phyloP scores from a whole-genome alignment of 345 rosid species.

The Brassica rapa region DNA sequence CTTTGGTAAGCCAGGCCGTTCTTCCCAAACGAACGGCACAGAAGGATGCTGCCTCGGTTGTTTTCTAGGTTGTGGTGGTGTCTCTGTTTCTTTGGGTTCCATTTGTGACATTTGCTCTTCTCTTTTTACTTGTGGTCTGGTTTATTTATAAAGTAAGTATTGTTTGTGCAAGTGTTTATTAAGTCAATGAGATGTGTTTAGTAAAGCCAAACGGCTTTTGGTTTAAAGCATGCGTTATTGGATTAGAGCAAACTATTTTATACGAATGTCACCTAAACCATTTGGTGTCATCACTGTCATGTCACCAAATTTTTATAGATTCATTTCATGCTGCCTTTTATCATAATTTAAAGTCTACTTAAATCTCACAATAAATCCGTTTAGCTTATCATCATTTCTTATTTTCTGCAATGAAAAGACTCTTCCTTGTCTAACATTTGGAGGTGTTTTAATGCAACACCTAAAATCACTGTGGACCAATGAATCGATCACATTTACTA shows the following conservation, averaged over 20 bases:
- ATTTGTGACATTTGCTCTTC: slow-evolving; percentile 14
- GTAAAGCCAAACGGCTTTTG: slow-evolving; percentile 27
- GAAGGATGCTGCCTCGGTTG: slow-evolving; percentile 63
- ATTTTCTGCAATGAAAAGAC: background rate
- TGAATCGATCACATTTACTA: background rate
- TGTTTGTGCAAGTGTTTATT: background rate
- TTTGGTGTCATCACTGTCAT: slow-evolving; percentile 26
- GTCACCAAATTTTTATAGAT: slow-evolving; percentile 16
- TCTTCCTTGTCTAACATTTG: background rate
- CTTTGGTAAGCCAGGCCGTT: slow-evolving; percentile 71
- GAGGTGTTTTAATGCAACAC: background rate
- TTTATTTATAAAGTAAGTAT: slow-evolving; percentile 21
- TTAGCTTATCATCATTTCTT: background rate
- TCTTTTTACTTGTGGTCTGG: background rate
- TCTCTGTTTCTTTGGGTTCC: slow-evolving; percentile 41
- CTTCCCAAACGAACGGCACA: slow-evolving; percentile 89
- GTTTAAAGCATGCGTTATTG: slow-evolving; percentile 7
- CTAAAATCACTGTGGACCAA: background rate
- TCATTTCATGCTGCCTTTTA: background rate
- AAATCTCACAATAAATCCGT: slow-evolving; percentile 13
- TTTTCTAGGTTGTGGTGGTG: slow-evolving; percentile 39
- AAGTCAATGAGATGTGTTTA: slow-evolving; percentile 25
- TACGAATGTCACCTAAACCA: slow-evolving; percentile 38
- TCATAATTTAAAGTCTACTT: slow-evolving; percentile 23
- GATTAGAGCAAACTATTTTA: slow-evolving; percentile 35